phyloP scores from a whole-genome alignment of 345 rosid genomes.

The Jatropha curcas region DNA sequence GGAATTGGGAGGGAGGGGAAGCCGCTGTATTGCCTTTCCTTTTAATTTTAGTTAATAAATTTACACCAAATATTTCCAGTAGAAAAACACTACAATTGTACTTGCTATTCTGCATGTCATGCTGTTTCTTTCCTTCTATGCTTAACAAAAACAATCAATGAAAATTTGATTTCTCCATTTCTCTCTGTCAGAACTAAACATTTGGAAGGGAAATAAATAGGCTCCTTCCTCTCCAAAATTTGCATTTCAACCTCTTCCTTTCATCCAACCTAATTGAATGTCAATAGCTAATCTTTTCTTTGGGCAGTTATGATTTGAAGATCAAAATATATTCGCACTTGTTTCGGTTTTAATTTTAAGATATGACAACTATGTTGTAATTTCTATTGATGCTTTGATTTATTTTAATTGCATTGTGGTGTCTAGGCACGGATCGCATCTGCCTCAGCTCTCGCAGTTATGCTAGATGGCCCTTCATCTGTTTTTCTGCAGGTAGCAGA shows the following conservation, averaged over 20 bases:
- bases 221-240: neutral
- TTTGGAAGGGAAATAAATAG: neutral
- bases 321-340: neutral
- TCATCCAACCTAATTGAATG: neutral
- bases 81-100: neutral
- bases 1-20: neutral
- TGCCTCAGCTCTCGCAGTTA: conserved; percentile 70
- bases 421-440: conserved; percentile 75
- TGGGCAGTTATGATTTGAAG: neutral
- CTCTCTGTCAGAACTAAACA: neutral
- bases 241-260: neutral
- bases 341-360: neutral
- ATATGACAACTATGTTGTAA: neutral
- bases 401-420: conserved; percentile 30
- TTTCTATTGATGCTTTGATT: conserved; percentile 13
- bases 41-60: neutral
- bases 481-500: conserved; percentile 91
- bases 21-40: neutral
- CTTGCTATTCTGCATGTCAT: neutral
- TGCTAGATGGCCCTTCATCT: conserved; percentile 86
- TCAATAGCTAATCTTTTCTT: neutral
- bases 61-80: neutral
- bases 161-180: neutral
- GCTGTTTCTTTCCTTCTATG: conserved; percentile 2
- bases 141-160: neutral